Conservation (phyloP, 2,329 filamentous ascomycete species). For the Achaetomium macrosporum region DNA sequence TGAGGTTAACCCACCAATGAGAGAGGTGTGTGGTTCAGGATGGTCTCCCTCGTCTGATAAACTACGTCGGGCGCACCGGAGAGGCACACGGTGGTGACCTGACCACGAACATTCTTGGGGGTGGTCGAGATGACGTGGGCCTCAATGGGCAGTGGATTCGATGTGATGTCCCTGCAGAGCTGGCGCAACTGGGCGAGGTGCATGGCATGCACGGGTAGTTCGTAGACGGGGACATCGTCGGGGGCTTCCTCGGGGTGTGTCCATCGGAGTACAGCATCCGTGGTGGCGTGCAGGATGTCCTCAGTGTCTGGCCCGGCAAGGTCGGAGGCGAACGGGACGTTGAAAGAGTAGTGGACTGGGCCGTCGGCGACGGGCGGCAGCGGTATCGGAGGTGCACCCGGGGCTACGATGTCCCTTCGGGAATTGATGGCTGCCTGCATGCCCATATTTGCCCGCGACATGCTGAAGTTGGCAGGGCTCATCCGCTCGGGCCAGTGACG, state of each 20-base stretch:
- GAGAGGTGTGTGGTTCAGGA: constrained; percentile 87
- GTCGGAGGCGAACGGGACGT: constrained; percentile 90
- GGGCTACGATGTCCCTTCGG: constrained; percentile 51
- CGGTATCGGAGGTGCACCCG: constrained; percentile 51
- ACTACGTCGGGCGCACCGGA: constrained; percentile 83
- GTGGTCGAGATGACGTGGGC: constrained; percentile 79
- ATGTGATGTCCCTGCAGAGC: constrained; percentile 76
- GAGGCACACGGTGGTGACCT: constrained; percentile 83
- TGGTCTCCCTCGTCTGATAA: constrained; percentile 80
- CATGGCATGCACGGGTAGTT: constrained; percentile 84
- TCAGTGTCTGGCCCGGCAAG: constrained; percentile 88
- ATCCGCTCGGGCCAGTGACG: constrained; percentile 67
- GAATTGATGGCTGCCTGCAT: constrained; percentile 48
- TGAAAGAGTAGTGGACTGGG: constrained; percentile 90
- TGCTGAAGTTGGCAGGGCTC: constrained; percentile 58
- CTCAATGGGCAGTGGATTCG: constrained; percentile 64
- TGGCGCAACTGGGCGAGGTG: constrained; percentile 75
- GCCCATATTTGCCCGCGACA: constrained; percentile 52
- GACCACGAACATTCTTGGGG: constrained; percentile 63
- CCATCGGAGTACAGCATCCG: constrained; percentile 84
- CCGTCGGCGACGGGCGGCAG: constrained; percentile 67
- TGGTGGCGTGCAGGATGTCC: constrained; percentile 88
- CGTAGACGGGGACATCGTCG: constrained; percentile 77
- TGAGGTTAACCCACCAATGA: constrained; percentile 64
- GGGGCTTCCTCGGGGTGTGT: constrained; percentile 83